Evolutionary conservation across 805 yeast genomes (phyloP).

Genomic region (Tetrapisispora phaffii): DNA sequence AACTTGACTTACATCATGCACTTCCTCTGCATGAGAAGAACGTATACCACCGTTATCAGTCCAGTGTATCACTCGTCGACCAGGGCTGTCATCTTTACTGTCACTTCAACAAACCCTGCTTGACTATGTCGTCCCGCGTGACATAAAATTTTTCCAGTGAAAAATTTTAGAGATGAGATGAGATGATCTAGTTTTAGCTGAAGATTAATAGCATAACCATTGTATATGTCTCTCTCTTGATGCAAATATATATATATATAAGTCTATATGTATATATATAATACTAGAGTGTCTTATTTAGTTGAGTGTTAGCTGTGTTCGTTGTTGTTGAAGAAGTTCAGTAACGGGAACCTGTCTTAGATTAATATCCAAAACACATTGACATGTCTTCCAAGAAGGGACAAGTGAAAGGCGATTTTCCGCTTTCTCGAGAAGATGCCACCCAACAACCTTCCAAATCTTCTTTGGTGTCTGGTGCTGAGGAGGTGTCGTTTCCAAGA

Average conservation of each 20-base stretch:
- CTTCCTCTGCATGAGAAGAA: no score
- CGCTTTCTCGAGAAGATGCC: slow-evolving; percentile 33
- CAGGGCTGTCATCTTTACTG: neutral
- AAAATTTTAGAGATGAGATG: slow-evolving; percentile 5
- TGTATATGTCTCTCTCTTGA: neutral
- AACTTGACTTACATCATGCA: neutral
- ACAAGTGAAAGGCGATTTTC: slow-evolving; percentile 40
- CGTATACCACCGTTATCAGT: no score
- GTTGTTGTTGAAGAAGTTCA: neutral
- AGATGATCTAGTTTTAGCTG: neutral
- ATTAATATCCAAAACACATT: neutral
- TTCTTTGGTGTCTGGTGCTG: slow-evolving; percentile 29
- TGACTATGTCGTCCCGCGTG: neutral
- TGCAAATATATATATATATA: neutral
- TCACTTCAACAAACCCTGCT: neutral
- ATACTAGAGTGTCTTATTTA: no score
- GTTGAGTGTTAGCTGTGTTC: no score
- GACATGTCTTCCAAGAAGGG: slow-evolving; percentile 29
- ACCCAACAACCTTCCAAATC: slow-evolving; percentile 32
- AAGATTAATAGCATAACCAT: neutral
- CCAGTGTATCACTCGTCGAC: neutral
- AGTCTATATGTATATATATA: no score
- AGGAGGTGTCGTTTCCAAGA: slow-evolving; percentile 67
- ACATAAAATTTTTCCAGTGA: neutral
- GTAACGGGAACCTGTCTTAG: neutral